Percentiles rank a stretch among this genome's conserved stretches.
Conservation (phyloP, 305 asterid genomes). For the Andrographis paniculata region DNA sequence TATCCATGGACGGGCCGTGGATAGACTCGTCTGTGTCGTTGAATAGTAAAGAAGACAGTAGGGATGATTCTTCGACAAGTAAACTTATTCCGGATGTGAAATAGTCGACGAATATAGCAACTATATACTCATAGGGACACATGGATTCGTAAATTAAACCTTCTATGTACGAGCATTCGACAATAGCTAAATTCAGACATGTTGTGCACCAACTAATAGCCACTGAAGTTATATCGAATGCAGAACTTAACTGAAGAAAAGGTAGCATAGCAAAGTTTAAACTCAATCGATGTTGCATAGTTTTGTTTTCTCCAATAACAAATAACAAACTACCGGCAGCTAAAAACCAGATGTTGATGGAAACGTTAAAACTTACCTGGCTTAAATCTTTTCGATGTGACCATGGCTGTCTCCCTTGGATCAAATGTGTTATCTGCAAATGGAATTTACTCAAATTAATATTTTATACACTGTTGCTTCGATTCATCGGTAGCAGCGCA, state of each 20-base stretch:
- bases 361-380: not conserved
- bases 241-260: too few species aligned
- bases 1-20: conserved; percentile 67
- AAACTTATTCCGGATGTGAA: too few species aligned
- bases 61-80: not conserved
- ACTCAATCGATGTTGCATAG: not conserved
- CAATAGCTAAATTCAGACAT: too few species aligned
- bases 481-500: too few species aligned
- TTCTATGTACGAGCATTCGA: too few species aligned
- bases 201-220: too few species aligned
- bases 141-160: too few species aligned
- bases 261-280: not conserved
- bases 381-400: not conserved
- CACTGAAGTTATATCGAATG: too few species aligned
- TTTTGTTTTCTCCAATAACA: not conserved
- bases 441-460: too few species aligned
- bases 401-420: not conserved
- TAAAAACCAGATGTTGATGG: not conserved
- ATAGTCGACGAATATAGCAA: too few species aligned
- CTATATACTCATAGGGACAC: too few species aligned
- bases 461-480: too few species aligned
- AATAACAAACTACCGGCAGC: not conserved
- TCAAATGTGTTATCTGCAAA: conserved; percentile 17
- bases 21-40: conserved; percentile 48
- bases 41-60: conserved; percentile 28